phyloP scores from a whole-genome alignment of 2,329 filamentous ascomycete genomes.

The Apiospora hydei region DNA sequence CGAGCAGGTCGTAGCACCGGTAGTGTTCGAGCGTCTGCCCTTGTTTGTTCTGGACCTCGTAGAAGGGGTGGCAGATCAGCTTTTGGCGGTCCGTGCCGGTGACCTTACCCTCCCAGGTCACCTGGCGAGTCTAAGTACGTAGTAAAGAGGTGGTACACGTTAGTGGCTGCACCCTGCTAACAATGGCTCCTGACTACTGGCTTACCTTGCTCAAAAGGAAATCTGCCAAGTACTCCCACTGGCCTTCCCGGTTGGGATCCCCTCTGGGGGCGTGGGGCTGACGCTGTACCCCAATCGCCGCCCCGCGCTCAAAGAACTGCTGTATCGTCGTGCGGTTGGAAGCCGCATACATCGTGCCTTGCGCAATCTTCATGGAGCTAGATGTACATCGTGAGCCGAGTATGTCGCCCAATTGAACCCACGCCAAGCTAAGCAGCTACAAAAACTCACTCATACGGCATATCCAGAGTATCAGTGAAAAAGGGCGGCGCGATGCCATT shows the following conservation, averaged over 20 bases:
- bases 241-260: not conserved
- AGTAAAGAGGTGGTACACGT: not conserved
- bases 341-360: constrained; percentile 28
- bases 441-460: not conserved
- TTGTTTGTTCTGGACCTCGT: constrained; percentile 16
- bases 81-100: constrained; percentile 24
- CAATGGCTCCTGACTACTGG: not conserved
- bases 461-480: not conserved
- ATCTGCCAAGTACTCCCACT: not conserved
- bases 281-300: constrained; percentile 27
- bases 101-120: not conserved
- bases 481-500: not conserved
- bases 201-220: not conserved
- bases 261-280: constrained; percentile 4
- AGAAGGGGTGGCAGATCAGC: constrained; percentile 30
- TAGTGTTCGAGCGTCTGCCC: constrained; percentile 11
- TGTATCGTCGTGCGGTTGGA: constrained; percentile 24
- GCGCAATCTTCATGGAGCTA: constrained; percentile 29
- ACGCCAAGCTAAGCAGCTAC: too few species aligned
- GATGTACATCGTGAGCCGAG: too few species aligned
- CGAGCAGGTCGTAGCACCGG: constrained; percentile 28
- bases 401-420: too few species aligned
- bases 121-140: not conserved
- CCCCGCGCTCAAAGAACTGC: constrained; percentile 27
- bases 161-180: not conserved